Base-by-base conservation (phyloP, 1,139 yeast genomes). In the Magnusiomyces ingens region DNA sequence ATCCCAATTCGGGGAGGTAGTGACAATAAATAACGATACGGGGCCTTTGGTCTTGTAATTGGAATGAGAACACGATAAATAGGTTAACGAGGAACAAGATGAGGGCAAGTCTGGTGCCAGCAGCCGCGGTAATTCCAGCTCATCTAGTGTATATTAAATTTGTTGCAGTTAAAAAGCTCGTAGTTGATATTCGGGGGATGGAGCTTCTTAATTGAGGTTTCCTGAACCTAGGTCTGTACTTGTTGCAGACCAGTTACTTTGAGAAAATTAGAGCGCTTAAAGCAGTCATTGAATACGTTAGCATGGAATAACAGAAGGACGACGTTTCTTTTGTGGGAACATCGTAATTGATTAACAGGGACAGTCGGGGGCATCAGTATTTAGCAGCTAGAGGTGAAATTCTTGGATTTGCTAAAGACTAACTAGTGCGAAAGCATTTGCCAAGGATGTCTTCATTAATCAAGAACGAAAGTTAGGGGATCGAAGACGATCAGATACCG, bases 401-500 rank as follows among this genome's bases (percentile, higher is more conserved):
- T 67, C 71, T 64, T 62, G 69, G 71, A 67, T 67, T 67, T 66
- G 65, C 62, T 66, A 67, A 67, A 66, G 69, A 66, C 70, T 61
- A 62, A 61, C 67, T 68, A 66, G 67, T 65, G 70, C 70, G 70
- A 67, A 67, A 67, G 71, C 71, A 68, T 68, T 67, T 67, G 69
- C 70, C 71, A 68, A 68, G 69, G 71, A 67, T 68, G 71, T 68
- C 66, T 68, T 67, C 71, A 66, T 67, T 67, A 67, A 67, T 67
- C 71, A 68, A 68, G 69, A 67, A 66, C 68, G 69, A 66, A 66
- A 66, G 68, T 66, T 67, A 65, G 69, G 68, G 69, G 68, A 65
- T 66, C 71, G 69, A 68, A 68, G 71, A 68, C 67, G 71, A 66
- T 67, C 69, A 67, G 71, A 67, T 67, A 67, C 70, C 71, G 70